Evolutionary conservation across 1,284 basidiomycete genomes (phyloP).

Genomic region (Rhodofomes roseus): DNA sequence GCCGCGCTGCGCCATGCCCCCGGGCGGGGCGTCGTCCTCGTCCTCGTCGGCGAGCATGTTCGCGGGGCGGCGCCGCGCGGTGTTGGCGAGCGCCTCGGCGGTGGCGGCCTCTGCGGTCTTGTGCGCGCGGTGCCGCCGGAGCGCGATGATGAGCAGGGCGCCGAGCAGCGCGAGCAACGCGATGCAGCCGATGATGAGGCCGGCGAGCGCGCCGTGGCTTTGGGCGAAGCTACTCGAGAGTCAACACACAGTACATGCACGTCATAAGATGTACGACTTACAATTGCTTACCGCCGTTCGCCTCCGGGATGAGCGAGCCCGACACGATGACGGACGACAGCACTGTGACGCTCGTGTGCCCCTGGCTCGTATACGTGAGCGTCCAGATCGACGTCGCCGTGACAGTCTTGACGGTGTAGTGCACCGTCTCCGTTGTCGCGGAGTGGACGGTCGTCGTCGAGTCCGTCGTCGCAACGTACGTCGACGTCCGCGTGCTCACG

Average conservation of each 20-base stretch:
- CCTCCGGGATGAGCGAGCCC: conserved; percentile 22
- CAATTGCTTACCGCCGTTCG: conserved; percentile 9
- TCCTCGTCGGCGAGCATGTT: conserved; percentile 17
- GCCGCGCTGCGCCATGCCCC: conserved; percentile 10
- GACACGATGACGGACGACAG: conserved; percentile 18
- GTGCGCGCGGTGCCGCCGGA: conserved; percentile 19
- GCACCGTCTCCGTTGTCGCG: neutral
- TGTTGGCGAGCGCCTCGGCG: conserved; percentile 13
- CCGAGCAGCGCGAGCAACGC: conserved; percentile 20
- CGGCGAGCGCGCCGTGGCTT: conserved; percentile 25
- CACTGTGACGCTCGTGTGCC: conserved; percentile 11
- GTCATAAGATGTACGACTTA: conserved; percentile 3
- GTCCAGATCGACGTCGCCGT: conserved; percentile 19
- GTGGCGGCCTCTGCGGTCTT: conserved; percentile 16
- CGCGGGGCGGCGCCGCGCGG: conserved; percentile 6
- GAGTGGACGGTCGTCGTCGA: conserved; percentile 8
- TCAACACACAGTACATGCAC: neutral
- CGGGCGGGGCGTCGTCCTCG: neutral
- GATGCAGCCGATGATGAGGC: conserved; percentile 23
- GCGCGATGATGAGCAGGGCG: conserved; percentile 18
- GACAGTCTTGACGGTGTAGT: conserved; percentile 5
- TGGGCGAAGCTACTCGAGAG: conserved; percentile 22
- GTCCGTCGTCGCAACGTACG: neutral
- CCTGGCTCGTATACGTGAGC: conserved; percentile 13
- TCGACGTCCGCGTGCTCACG: neutral